Evolutionary conservation across 2,329 filamentous ascomycete species (phyloP), one percentile per base, ranked within the genome.

Genomic region (Cladobotryum mycophilum): DNA sequence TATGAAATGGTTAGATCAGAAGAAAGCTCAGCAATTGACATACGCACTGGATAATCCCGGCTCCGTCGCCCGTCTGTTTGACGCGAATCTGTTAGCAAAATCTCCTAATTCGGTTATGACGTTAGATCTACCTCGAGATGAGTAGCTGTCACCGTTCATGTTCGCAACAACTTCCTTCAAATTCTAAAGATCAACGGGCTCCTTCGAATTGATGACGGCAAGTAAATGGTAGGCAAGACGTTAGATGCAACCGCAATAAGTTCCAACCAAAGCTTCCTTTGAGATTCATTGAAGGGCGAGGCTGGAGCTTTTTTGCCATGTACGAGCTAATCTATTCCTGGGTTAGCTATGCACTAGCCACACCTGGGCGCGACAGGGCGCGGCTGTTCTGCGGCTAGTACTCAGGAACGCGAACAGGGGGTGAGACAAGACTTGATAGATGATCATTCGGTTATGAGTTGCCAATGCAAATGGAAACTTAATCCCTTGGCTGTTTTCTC

Each of bases 131-230:
- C 88, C 87, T 81, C 88, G 81, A 61, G 86, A 83, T 65, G 83
- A 82, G 70, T 91, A 92, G 68, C 77, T 85, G 69, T 92, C 88
- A 66, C 87, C 88, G 85, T 92, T 92, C 88, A 93, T 93, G 53
- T 54, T 81, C 50, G 43, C 44, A 55, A 56, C 55, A 53, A 22
- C 43, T 47, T 41, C 40, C 50, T 49, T 44, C 45, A 52, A 46
- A 53, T 46, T 17, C 41, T 47, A 55, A 49, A 47, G 48, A 48
- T 51, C 46, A 52, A 34, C 22, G 48, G 38, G 45, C 46, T 52
- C 50, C 45, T 48, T 43, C 33, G 49, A 49, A 53, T 53, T 56
- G 56, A 56, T 49, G 55, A 48, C 55, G 37, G 55, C 55, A 49
- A 53, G n/a, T 55, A 54, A 52, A 48, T 44, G 47, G 48, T 54